Conservation (phyloP, 208 protist genomes). For the Wallacemonas rigidus region DNA sequence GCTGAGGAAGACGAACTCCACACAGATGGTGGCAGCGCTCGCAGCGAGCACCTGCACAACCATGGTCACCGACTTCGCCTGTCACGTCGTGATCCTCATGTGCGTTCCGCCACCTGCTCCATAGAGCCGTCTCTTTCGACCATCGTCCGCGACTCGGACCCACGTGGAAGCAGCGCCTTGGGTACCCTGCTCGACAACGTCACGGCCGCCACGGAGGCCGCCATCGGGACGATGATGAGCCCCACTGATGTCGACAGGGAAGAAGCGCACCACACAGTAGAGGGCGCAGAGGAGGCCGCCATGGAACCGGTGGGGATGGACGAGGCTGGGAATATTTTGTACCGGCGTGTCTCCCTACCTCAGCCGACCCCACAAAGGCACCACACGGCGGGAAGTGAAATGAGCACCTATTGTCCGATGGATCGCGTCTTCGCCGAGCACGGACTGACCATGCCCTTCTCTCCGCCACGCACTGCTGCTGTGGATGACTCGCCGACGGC, state of each 20-base stretch:
- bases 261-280: background rate
- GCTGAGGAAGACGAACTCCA: too few species aligned
- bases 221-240: background rate
- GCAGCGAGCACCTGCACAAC: too few species aligned
- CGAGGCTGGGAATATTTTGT: constrained; percentile 18
- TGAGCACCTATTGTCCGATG: constrained; percentile 3
- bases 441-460: background rate
- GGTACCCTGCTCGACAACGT: background rate
- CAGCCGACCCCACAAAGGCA: too few species aligned
- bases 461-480: background rate
- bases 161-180: background rate
- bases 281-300: background rate
- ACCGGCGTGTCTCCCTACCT: background rate
- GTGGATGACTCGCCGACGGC: background rate
- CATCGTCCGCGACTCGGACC: background rate
- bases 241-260: background rate
- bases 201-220: background rate
- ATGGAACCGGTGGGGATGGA: constrained; percentile 19
- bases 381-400: background rate
- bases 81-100: background rate
- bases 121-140: background rate
- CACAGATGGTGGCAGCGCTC: too few species aligned
- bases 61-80: too few species aligned
- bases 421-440: constrained; percentile 6
- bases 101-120: background rate